Base-by-base conservation (phyloP, 2,329 filamentous ascomycete genomes). In the Hypoxylon sp. region DNA sequence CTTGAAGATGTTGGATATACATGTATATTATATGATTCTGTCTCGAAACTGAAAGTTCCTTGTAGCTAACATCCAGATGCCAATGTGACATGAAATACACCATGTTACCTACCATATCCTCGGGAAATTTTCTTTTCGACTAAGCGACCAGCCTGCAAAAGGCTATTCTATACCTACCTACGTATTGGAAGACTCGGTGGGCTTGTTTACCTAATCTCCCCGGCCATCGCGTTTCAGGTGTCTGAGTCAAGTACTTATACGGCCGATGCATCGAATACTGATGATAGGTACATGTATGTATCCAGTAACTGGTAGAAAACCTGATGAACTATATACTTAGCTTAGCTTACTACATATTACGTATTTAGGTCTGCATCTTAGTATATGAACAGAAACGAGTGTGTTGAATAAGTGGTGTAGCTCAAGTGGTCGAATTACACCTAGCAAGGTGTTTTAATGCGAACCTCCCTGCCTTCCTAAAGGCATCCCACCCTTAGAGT, bases 31-130 rank as follows among this genome's bases (percentile, higher is more conserved):
- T n/a, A n/a, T n/a, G n/a, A n/a, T 2, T 13, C 7, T 17, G 34
- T 14, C 23, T 21, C 36, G 38, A 43, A 43, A 17, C 17, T 19
- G 38, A 21, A 28, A 28, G 43, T 50, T 36, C 14, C 30, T 7
- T 30, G 28, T 30, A 32, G 19, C 28, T 46, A 49, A 32, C 10
- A 62, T 14, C 11, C 10, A 30, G 6, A 23, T 25, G 13, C 49
- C 25, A 32, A 32, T 56, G 30, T 48, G 34, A 32, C 56, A 61
- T 52, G 45, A 41, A 51, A 43, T 53, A 58, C 21, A 66, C 41
- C 19, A 41, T 61, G 6, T 41, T 57, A 25, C 25, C 51, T 57
- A 48, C n/a, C 28, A 48, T 48, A 25, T 10, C 23, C 5, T 49
- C 21, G 45, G 17, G 38, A 36, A 28, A 17, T 46, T 56, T 46